Percentiles rank a stretch among this genome's conserved stretches.
Evolutionary conservation across 2,329 filamentous ascomycete genomes (phyloP).

Genomic region (Ophiocordyceps sinensis): DNA sequence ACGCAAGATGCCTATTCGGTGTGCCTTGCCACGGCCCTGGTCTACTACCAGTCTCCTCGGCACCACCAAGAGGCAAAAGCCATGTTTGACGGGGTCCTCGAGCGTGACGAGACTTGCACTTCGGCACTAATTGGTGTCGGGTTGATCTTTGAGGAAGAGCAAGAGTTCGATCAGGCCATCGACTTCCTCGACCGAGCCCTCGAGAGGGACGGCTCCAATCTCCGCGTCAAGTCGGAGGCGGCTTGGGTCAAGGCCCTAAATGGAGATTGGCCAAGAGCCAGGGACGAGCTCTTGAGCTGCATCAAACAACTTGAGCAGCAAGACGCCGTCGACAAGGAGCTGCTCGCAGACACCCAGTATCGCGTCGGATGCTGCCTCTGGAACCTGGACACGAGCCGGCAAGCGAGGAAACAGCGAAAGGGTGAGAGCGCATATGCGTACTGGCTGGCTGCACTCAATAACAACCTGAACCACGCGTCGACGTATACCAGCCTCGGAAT

Average conservation of each 20-base stretch:
- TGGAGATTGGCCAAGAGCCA: slow-evolving; percentile 56
- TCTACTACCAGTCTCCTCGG: slow-evolving; percentile 79
- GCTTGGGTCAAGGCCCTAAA: slow-evolving; percentile 85
- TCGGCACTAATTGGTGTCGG: slow-evolving; percentile 79
- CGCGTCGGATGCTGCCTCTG: slow-evolving; percentile 77
- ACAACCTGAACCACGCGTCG: slow-evolving; percentile 75
- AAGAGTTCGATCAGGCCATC: slow-evolving; percentile 71
- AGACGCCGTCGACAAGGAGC: slow-evolving; percentile 41
- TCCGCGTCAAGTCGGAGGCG: slow-evolving; percentile 70
- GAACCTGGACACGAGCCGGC: slow-evolving; percentile 61
- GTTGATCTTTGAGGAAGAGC: slow-evolving; percentile 82
- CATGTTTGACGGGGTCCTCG: slow-evolving; percentile 73
- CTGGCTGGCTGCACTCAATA: slow-evolving; percentile 73
- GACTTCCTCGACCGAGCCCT: slow-evolving; percentile 68
- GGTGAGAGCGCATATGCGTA: slow-evolving; percentile 59
- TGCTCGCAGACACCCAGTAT: slow-evolving; percentile 78
- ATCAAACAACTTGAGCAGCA: slow-evolving; percentile 50
- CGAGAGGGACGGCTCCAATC: slow-evolving; percentile 55
- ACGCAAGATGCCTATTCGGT: slow-evolving; percentile 61
- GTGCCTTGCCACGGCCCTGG: slow-evolving; percentile 71
- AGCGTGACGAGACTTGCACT: slow-evolving; percentile 61
- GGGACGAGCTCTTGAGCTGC: slow-evolving; percentile 55
- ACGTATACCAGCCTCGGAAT: slow-evolving; percentile 83
- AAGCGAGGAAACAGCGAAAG: slow-evolving; percentile 63
- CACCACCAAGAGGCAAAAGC: slow-evolving; percentile 77